Evolutionary conservation across 768 basidiomycete species (phyloP).

Genomic region (Psilocybe tampanensis): DNA sequence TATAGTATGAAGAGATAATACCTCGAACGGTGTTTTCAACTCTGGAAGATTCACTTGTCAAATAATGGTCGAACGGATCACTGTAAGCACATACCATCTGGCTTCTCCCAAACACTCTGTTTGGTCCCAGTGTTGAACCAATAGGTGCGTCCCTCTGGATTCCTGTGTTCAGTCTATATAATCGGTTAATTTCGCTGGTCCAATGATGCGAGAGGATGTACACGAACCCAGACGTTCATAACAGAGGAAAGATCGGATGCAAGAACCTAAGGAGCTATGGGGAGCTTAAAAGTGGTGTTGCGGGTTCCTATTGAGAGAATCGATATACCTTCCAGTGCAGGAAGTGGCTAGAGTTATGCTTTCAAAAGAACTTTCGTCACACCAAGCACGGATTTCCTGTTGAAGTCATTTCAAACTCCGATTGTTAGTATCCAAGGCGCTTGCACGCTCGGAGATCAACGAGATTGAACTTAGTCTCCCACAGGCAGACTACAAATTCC

Average conservation of each 20-base stretch:
- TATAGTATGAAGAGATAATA: conserved; percentile 29
- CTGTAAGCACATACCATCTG: conserved; percentile 66
- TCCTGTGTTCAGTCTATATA: conserved; percentile 85
- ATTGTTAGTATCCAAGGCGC: conserved; percentile 1
- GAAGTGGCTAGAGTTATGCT: not conserved
- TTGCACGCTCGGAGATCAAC: not conserved
- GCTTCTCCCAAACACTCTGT: conserved; percentile 98
- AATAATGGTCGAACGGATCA: not conserved
- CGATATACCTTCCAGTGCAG: not conserved
- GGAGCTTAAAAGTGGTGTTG: not conserved
- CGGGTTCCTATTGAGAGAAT: not conserved
- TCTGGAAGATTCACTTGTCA: conserved; percentile 43
- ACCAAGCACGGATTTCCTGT: not conserved
- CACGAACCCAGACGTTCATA: conserved; percentile 40
- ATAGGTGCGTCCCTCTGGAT: conserved; percentile 96
- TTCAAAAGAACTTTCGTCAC: not conserved
- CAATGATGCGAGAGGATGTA: not conserved
- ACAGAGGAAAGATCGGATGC: conserved; percentile 1
- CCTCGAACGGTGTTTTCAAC: conserved; percentile 91
- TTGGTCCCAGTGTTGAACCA: conserved; percentile 92
- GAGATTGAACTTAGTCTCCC: not conserved
- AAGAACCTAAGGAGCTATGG: not conserved
- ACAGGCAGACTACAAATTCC: too few species aligned
- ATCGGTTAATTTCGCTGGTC: not conserved
- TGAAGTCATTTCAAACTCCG: conserved; percentile 20